Percentiles rank a stretch among this genome's conserved stretches.
These are phyloP conservation scores for Diaporthe citriasiana DNA, from an alignment of 2,329 filamentous ascomycete genomes.

Conservation along the genomic window DNA sequence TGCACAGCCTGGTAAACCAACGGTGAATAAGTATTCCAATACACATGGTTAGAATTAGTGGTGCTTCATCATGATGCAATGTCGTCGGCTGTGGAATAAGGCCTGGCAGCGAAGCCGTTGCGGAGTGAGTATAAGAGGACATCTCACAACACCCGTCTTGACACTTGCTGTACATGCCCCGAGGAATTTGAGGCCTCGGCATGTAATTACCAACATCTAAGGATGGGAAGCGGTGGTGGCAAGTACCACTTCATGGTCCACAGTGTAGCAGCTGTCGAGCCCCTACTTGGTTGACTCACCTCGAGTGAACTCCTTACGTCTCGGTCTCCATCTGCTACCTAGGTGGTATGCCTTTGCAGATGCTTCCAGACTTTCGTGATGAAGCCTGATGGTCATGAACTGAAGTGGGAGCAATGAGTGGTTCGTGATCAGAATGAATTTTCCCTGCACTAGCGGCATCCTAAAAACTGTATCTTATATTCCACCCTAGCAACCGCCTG, in stretches of 20 bases:
- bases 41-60: no score
- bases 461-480: slow-evolving; percentile 9
- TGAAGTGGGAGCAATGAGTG: neutral
- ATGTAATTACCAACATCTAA: neutral
- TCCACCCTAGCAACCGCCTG: neutral
- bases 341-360: neutral
- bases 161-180: neutral
- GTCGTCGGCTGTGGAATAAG: no score
- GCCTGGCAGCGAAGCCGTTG: no score
- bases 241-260: neutral
- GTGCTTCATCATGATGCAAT: no score
- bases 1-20: no score
- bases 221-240: neutral
- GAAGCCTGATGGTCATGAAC: neutral
- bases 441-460: neutral
- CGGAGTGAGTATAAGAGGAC: no score
- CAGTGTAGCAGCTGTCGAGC: neutral
- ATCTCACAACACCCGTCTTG: no score
- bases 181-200: neutral
- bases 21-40: no score
- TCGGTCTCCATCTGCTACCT: neutral
- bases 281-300: neutral
- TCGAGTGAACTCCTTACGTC: neutral
- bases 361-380: neutral
- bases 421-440: neutral